Conservation (phyloP, 257 asterid species). For the Agastache rugosa region DNA sequence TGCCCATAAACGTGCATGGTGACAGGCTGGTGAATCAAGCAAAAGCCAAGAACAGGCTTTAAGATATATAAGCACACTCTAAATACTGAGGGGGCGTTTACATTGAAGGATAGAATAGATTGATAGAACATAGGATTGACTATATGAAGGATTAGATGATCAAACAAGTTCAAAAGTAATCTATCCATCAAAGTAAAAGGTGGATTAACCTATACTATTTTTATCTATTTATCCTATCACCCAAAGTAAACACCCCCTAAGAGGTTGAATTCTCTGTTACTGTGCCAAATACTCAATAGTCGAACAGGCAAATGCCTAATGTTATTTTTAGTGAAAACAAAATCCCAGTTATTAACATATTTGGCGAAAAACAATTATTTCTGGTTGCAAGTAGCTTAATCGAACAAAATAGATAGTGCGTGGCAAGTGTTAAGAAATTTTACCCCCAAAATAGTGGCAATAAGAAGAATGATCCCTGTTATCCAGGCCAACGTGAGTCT, state of each 20-base stretch:
- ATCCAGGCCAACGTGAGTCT: constrained; percentile 83
- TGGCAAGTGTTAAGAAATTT: constrained; percentile 29
- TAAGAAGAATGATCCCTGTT: constrained; percentile 83
- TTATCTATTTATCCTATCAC: too few relatives aligned
- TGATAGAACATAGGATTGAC: too few relatives aligned
- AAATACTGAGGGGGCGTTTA: too few relatives aligned
- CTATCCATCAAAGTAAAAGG: too few relatives aligned
- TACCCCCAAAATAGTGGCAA: constrained; percentile 91
- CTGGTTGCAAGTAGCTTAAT: constrained; percentile 8
- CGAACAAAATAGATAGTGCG: constrained; percentile 14
- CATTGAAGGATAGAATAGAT: too few relatives aligned
- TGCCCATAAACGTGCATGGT: background rate
- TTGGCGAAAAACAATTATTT: background rate
- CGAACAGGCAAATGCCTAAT: constrained; percentile 1
- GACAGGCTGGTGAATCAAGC: background rate
- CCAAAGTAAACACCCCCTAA: too few relatives aligned
- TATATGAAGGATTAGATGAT: too few relatives aligned
- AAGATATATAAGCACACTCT: background rate
- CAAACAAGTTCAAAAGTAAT: too few relatives aligned
- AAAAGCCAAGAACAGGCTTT: constrained; percentile 1
- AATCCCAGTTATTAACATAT: background rate
- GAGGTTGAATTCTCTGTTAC: background rate
- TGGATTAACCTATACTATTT: too few relatives aligned
- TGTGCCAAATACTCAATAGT: background rate
- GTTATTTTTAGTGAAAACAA: background rate